phyloP scores from a whole-genome alignment of 2,329 filamentous ascomycete species.

The Orbilia javanica region DNA sequence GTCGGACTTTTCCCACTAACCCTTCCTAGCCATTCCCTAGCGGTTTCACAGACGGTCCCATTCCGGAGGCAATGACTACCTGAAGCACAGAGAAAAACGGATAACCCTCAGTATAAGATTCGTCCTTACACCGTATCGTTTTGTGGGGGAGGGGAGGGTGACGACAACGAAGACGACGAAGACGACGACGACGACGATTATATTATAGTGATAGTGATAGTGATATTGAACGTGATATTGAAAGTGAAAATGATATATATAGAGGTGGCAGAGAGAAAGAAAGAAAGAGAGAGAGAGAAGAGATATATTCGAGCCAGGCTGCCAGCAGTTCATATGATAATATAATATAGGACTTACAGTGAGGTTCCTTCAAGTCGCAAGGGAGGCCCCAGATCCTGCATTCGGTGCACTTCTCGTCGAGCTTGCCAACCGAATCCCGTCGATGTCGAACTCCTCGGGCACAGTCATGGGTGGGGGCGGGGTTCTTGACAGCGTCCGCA shows the following conservation, averaged over 20 bases:
- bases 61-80: conserved; percentile 51
- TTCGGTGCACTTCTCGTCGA: conserved; percentile 53
- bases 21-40: conserved; percentile 50
- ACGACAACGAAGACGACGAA: background rate
- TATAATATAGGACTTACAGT: conserved; percentile 45
- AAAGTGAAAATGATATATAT: background rate
- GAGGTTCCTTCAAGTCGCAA: conserved; percentile 54
- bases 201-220: background rate
- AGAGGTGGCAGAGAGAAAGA: background rate
- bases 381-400: conserved; percentile 46
- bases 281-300: background rate
- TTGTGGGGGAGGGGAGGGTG: background rate
- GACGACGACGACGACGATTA: background rate
- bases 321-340: background rate
- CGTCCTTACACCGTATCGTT: conserved; percentile 24
- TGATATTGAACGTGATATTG: background rate
- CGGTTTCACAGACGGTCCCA: conserved; percentile 46
- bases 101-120: conserved; percentile 32
- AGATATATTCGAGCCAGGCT: conserved; percentile 11
- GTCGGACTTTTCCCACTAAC: conserved; percentile 42
- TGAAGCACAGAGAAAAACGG: conserved; percentile 18
- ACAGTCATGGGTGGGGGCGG: conserved; percentile 20
- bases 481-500: conserved; percentile 30
- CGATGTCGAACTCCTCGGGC: conserved; percentile 42
- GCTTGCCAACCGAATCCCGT: conserved; percentile 51